Evolutionary conservation across 495 filamentous ascomycete genomes (phyloP), one percentile per base, ranked within the genome.

Genomic region (Tuber microsphaerosporum): DNA sequence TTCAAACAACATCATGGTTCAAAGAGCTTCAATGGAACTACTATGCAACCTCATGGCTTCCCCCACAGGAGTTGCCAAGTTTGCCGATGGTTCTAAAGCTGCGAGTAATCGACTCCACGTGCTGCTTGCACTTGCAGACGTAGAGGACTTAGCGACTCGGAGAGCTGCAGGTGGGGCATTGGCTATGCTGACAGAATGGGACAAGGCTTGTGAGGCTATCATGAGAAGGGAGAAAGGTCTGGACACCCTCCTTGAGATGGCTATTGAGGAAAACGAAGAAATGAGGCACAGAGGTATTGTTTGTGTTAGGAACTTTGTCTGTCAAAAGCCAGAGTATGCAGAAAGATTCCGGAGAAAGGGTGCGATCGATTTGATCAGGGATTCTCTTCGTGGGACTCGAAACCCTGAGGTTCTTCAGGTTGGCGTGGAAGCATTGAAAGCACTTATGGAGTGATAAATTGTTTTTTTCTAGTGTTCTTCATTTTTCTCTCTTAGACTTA

Each of bases 21-120:
- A 91, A 69, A 91, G 94, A 19, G 95, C 94, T 20, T 89, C 92
- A 2, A 91, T 91, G 43, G 94, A 99, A 84, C 87, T 99, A 26
- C 85, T 97, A 70, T 99, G 95, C 85, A 99, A 99, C 80, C 86
- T 99, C 71, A 92, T 94, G 84, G 91, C 91, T 73, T 90, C 88
- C 70, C 89, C 92, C n/a, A 84, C 89, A 4, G 92, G 93, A 3
- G 84, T 93, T 17, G 87, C 90, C 51, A 88, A 92, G 69, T 97
- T 93, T 78, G 92, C 91, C 0, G 92, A 91, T 71, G 90, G 89
- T 34, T 86, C 87, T 14, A 86, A 89, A 74, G 86, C 89, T 72
- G 92, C 93, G 1, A 85, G 85, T 2, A 90, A 93, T 73, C 86
- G 94, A 31, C 82, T 97, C 72, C 91, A 94, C 80, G 88, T 97